These are phyloP conservation scores for Daphne laureola DNA, from an alignment of 441 rosid genomes.

Conservation along the genomic window DNA sequence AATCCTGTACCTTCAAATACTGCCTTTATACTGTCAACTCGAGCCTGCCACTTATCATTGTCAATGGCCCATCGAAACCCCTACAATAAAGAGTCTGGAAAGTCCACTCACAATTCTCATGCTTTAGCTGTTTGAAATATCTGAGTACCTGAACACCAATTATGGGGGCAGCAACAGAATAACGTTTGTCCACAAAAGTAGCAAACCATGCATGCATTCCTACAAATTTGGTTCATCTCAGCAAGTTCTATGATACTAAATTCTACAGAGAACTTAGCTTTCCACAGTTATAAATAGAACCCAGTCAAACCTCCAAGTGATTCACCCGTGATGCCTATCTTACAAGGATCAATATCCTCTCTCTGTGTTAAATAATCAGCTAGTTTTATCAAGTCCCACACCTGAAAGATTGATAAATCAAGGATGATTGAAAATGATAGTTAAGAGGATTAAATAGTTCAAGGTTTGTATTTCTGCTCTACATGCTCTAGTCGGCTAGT, in stretches of 20 bases:
- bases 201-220: conserved; percentile 98
- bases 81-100: conserved; percentile 24
- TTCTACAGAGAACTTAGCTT: conserved; percentile 4
- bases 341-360: conserved; percentile 65
- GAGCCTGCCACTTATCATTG: conserved; percentile 73
- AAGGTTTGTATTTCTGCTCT: too few species aligned
- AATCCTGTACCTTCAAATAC: conserved; percentile 66
- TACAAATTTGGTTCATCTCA: conserved; percentile 20
- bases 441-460: too few species aligned
- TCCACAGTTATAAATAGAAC: background rate
- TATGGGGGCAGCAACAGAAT: conserved; percentile 59
- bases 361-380: conserved; percentile 77
- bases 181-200: conserved; percentile 71
- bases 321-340: conserved; percentile 91
- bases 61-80: conserved; percentile 93
- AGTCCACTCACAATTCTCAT: background rate
- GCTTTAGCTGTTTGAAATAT: conserved; percentile 1
- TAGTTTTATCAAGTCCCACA: conserved; percentile 86
- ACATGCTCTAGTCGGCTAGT: too few species aligned
- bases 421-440: too few species aligned
- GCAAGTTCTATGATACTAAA: background rate
- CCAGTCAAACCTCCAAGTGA: conserved; percentile 75
- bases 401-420: conserved; percentile 29
- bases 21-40: conserved; percentile 70
- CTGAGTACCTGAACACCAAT: conserved; percentile 77